These are phyloP conservation scores for Eucalyptus viminalis DNA, from an alignment of 345 rosid genomes.

Conservation along the genomic window DNA sequence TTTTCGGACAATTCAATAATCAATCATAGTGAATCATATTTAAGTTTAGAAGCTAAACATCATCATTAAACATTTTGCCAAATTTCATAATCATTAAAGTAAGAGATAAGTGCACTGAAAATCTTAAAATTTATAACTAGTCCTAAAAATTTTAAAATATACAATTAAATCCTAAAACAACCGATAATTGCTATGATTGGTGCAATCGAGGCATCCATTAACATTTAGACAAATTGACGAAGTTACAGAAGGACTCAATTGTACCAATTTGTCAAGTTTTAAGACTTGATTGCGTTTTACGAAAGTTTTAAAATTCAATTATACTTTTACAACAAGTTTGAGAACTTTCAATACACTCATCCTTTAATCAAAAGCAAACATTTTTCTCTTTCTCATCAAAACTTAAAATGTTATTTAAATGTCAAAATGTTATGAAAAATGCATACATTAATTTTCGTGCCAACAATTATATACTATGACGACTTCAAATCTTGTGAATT, in stretches of 20 bases:
- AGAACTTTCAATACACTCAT: too few relatives aligned
- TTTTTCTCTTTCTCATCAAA: neutral
- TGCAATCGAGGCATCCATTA: too few relatives aligned
- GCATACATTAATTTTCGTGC: neutral
- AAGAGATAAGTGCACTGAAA: too few relatives aligned
- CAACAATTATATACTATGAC: neutral
- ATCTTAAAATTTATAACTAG: too few relatives aligned
- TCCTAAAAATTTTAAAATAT: too few relatives aligned
- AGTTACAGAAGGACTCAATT: too few relatives aligned
- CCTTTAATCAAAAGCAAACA: neutral
- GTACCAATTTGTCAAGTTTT: too few relatives aligned
- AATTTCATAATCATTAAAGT: neutral
- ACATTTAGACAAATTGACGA: neutral
- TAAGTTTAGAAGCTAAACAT: neutral
- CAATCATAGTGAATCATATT: neutral
- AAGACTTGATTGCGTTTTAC: accelerated
- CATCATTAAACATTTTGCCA: neutral
- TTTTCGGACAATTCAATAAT: neutral
- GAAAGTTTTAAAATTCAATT: neutral
- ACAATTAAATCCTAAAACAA: too few relatives aligned
- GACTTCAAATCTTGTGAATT: neutral
- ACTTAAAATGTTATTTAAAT: neutral
- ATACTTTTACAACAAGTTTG: too few relatives aligned
- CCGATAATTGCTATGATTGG: too few relatives aligned
- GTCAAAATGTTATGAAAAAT: neutral